Evolutionary conservation across 257 asterid genomes (phyloP), one percentile per base, ranked within the genome.

Genomic region (Solanum infundibuliforme): DNA sequence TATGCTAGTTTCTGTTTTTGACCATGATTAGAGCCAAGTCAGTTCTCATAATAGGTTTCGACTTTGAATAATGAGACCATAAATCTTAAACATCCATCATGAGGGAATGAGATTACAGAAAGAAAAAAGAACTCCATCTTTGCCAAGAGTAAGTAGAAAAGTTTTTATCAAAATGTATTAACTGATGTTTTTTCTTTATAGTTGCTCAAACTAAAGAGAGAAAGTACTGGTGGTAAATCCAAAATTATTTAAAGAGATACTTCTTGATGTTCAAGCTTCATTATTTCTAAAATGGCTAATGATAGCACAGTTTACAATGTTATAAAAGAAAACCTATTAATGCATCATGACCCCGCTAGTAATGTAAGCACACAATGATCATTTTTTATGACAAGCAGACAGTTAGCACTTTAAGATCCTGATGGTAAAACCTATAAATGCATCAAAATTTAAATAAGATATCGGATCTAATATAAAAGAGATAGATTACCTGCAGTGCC

Each of bases 401-500:
- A 84, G 68, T 68, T n/a, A 65, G 77, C 23, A 62, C 6, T 68
- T 31, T 25, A 60, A 36, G 62, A 86, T 43, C 27, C 87, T 27
- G 16, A 69, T 27, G 68, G 27, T 81, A 66, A 68, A 69, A 71
- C 87, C 71, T 86, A 38, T 18, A 72, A 31, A 86, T 75, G 55
- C 88, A 46, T 48, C 85, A 48, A 29, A 81, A 43, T 16, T 2
- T 8, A 46, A 81, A 46, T 46, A 32, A 48, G 58, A 34, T 29
- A 52, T 18, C 31, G 21, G 48, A 21, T 29, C 31, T 72, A 72
- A 43, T 38, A 35, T 52, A 55, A 38, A 32, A 34, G 84, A 81
- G 3, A 73, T 73, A 77, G 62, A 86, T 87, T 46, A 96, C 99
- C 98, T 94, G 94, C 92, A 96, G 90, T 73, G 99, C 98, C 92